These are phyloP conservation scores for Physaria fendleri DNA, from an alignment of 345 rosid species.

Conservation along the genomic window DNA sequence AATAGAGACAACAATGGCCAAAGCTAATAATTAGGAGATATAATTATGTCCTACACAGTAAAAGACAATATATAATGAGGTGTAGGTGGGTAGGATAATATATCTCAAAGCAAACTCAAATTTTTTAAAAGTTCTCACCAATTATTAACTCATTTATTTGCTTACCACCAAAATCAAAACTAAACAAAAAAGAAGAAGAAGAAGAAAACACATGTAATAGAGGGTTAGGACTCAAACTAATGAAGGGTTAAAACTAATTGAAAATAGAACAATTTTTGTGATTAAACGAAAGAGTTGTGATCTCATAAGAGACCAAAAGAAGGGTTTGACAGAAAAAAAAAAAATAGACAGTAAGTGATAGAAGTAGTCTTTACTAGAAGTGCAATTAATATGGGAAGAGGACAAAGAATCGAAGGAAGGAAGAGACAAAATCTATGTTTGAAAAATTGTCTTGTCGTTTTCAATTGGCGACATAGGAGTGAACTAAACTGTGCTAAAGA, in stretches of 20 bases:
- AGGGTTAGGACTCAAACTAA: not conserved
- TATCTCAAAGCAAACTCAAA: conserved; percentile 16
- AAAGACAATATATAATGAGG: conserved; percentile 8
- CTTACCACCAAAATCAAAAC: not conserved
- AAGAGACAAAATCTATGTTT: conserved; percentile 13
- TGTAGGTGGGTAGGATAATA: conserved; percentile 15
- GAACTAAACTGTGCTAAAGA: conserved; percentile 22
- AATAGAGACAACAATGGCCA: conserved; percentile 27
- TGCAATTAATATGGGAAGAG: conserved; percentile 12
- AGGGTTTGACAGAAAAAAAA: not conserved
- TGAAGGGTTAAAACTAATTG: not conserved
- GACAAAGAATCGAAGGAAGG: conserved; percentile 22
- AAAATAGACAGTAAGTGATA: not conserved
- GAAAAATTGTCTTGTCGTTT: conserved; percentile 27
- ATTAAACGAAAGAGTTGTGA: not conserved
- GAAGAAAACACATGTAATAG: not conserved
- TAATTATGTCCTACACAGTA: conserved; percentile 21
- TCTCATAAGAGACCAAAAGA: not conserved
- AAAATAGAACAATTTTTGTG: not conserved
- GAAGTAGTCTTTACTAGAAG: no score
- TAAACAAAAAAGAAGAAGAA: not conserved
- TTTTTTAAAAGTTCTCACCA: not conserved
- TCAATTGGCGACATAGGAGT: conserved; percentile 30
- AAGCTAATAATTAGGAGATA: conserved; percentile 22
- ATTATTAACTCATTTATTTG: not conserved